Base-by-base conservation (phyloP, 257 asterid genomes). In the Fraxinus cuspidata region DNA sequence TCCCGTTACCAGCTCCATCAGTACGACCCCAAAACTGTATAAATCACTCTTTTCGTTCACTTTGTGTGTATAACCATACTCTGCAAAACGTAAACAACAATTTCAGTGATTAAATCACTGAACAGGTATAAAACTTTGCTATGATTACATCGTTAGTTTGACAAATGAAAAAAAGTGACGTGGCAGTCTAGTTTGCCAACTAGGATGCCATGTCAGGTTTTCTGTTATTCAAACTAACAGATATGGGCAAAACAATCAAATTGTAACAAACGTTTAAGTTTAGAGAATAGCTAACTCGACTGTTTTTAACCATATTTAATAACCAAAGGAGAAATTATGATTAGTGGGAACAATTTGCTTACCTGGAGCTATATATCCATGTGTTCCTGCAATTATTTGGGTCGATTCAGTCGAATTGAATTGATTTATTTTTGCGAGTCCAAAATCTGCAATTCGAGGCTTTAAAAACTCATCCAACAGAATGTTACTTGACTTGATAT, bases 331-430 rank as follows among this genome's bases (percentile, higher is more conserved):
- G 42, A 34, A 13, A 70, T 2, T 18, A 51, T 58, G 49, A 25
- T 63, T 34, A 18, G 2, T 31, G 38, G 18, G 51, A n/a, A 74
- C 53, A 7, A 31, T 13, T 60, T 35, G 10, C 77, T 67, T 80
- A 92, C 98, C 99, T 12, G 99, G 99, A 74, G 99, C 99, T 13
- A 95, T 95, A 28, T 95, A 95, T 25, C 99, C 99, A 71, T 86
- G 94, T 3, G 99, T 95, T 56, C 98, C 99, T 0, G 99, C 96
- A 64, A 95, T 83, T 40, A 90, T 79, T 56, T 86, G 92, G 67
- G 98, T 83, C 1, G 99, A 91, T 18, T 91, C 97, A 40, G 10
- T 35, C 0, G 88, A 56, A 56, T 80, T 71, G n/a, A 85, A 56
- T 58, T 85, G 97, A 75, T 86, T 80, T 21, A 89, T 90, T 86